These are phyloP conservation scores for Dictyostelium firmibasis DNA, from an alignment of 78 protist species.

Conservation along the genomic window DNA sequence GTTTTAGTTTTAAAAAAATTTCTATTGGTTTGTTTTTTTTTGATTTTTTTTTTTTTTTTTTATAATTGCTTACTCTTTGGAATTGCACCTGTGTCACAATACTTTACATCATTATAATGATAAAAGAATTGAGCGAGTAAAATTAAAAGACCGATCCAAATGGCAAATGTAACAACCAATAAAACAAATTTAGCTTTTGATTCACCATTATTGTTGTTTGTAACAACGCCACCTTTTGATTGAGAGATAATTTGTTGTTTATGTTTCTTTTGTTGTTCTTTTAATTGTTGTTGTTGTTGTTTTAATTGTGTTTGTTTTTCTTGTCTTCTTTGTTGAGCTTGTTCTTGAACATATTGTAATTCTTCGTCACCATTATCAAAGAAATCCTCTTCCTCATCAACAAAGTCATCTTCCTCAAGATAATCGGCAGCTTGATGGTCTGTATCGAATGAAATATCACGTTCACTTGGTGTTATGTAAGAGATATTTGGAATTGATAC, in stretches of 20 bases:
- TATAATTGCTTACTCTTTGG: constrained; percentile 21
- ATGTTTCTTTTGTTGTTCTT: neutral
- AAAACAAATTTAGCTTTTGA: neutral
- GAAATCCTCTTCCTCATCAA: neutral
- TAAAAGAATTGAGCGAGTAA: neutral
- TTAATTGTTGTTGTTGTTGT: neutral
- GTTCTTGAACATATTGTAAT: neutral
- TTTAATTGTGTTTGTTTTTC: neutral
- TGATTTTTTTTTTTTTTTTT: neutral
- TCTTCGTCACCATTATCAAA: neutral
- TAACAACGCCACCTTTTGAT: neutral
- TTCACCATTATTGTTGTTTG: neutral
- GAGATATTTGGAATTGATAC: constrained; percentile 32
- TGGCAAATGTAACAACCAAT: neutral
- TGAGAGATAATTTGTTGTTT: neutral
- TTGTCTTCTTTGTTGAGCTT: neutral
- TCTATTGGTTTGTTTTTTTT: neutral
- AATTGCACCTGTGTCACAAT: constrained; percentile 35
- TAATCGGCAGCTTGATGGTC: neutral
- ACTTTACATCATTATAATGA: constrained; percentile 6
- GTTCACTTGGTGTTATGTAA: constrained; percentile 1
- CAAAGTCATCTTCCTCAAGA: neutral
- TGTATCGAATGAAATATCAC: constrained; percentile 20
- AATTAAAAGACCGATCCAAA: constrained; percentile 6
- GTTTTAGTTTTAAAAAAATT: neutral